phyloP scores from a whole-genome alignment of 2,329 filamentous ascomycete genomes.

The Dothistroma pini region DNA sequence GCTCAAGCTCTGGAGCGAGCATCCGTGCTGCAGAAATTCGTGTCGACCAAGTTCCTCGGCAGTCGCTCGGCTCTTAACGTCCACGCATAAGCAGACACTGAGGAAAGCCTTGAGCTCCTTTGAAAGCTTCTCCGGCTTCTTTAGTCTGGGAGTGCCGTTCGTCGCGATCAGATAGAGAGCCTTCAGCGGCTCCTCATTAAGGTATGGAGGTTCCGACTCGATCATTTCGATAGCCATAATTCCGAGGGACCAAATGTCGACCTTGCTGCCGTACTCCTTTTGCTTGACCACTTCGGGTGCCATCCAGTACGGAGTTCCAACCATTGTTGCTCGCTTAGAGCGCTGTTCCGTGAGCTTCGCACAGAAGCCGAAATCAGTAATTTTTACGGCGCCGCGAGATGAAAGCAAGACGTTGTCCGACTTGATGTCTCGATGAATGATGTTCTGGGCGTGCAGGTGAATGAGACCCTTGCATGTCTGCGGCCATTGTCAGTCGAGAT shows the following conservation, averaged over 20 bases:
- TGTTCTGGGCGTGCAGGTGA: conserved; percentile 91
- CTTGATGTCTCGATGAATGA: conserved; percentile 99
- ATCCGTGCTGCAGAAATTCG: conserved; percentile 92
- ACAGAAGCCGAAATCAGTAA: conserved; percentile 98
- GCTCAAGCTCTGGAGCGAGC: conserved; percentile 74
- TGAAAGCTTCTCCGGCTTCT: conserved; percentile 97
- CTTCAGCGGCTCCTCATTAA: conserved; percentile 97
- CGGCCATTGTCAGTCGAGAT: conserved; percentile 27
- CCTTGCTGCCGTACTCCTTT: conserved; percentile 97
- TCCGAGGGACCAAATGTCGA: conserved; percentile 97
- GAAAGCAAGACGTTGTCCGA: conserved; percentile 96
- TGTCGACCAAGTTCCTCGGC: conserved; percentile 85
- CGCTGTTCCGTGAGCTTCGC: conserved; percentile 97
- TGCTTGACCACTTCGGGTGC: conserved; percentile 98
- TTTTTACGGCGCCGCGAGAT: conserved; percentile 88
- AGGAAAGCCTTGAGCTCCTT: conserved; percentile 98
- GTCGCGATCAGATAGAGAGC: conserved; percentile 96
- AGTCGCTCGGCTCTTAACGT: conserved; percentile 90
- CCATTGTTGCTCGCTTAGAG: conserved; percentile 97
- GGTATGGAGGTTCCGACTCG: conserved; percentile 93
- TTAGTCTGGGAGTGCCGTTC: conserved; percentile 91
- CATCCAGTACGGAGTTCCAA: conserved; percentile 99
- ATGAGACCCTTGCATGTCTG: conserved; percentile 94
- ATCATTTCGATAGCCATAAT: conserved; percentile 99
- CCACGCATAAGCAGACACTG: conserved; percentile 92